These are phyloP conservation scores for Leccinum variicolor DNA, from an alignment of 768 basidiomycete species.

Conservation along the genomic window DNA sequence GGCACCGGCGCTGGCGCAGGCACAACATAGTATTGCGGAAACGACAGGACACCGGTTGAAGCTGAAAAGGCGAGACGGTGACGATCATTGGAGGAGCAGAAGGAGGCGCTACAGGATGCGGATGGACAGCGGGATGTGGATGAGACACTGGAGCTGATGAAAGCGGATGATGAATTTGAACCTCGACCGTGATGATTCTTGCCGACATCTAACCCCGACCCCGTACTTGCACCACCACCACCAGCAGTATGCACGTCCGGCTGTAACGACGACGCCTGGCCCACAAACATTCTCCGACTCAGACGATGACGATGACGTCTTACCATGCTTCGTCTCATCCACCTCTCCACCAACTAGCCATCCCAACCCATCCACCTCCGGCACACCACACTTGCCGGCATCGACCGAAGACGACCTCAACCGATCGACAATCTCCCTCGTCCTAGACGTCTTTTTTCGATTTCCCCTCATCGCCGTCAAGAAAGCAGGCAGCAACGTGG, in stretches of 20 bases:
- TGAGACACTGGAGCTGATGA: too few species aligned
- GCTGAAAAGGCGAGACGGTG: constrained; percentile 12
- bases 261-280: too few species aligned
- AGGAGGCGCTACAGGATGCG: too few species aligned
- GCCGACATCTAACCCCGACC: neutral
- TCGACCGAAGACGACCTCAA: constrained; percentile 24
- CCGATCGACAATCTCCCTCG: constrained; percentile 29
- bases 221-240: neutral
- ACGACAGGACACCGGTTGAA: constrained; percentile 21
- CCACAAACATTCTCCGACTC: constrained; percentile 9
- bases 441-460: constrained; percentile 26
- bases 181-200: neutral
- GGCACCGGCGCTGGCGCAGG: neutral
- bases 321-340: too few species aligned
- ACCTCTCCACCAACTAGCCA: constrained; percentile 19
- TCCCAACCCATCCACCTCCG: constrained; percentile 4
- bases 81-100: constrained; percentile 4
- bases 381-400: constrained; percentile 11
- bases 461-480: constrained; percentile 18
- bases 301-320: too few species aligned
- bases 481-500: constrained; percentile 20
- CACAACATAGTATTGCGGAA: constrained; percentile 16
- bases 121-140: too few species aligned
- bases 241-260: too few species aligned
- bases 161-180: neutral